Conservation (phyloP, 2,329 filamentous ascomycete genomes). For the Monilinia fructigena region DNA sequence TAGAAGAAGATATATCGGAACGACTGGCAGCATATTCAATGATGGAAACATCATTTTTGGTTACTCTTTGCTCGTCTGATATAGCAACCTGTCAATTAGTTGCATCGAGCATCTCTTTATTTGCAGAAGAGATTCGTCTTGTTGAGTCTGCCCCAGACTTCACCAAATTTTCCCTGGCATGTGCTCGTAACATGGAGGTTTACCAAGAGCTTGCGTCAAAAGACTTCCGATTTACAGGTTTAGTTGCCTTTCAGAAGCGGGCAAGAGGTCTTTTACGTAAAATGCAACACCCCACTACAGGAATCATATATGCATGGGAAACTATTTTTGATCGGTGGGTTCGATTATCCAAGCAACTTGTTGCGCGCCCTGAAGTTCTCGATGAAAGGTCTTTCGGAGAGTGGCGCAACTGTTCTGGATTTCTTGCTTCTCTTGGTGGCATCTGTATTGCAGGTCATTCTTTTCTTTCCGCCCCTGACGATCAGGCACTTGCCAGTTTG, state of each 20-base stretch:
- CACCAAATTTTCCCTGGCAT: conserved; percentile 50
- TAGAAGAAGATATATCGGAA: conserved; percentile 55
- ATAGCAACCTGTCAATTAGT: conserved; percentile 65
- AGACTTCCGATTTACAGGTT: conserved; percentile 64
- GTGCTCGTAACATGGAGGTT: conserved; percentile 60
- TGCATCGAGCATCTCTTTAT: conserved; percentile 59
- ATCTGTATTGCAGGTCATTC: conserved; percentile 62
- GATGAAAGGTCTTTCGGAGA: conserved; percentile 59
- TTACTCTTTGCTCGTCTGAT: conserved; percentile 63
- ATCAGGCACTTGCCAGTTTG: conserved; percentile 55
- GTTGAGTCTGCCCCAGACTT: conserved; percentile 53
- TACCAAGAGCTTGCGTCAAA: conserved; percentile 63
- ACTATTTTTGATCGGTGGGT: conserved; percentile 65
- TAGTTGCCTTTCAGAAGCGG: conserved; percentile 69
- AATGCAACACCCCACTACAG: conserved; percentile 61
- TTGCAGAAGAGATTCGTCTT: conserved; percentile 60
- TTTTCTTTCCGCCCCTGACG: conserved; percentile 48
- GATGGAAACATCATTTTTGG: conserved; percentile 61
- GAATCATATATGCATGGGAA: conserved; percentile 68
- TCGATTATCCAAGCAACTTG: conserved; percentile 61
- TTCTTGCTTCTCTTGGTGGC: conserved; percentile 65
- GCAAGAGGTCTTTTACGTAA: conserved; percentile 58
- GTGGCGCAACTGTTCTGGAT: conserved; percentile 69
- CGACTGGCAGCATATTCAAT: conserved; percentile 53
- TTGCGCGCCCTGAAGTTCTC: conserved; percentile 51